phyloP scores from a whole-genome alignment of 768 basidiomycete genomes.

The Boletus fagicola region DNA sequence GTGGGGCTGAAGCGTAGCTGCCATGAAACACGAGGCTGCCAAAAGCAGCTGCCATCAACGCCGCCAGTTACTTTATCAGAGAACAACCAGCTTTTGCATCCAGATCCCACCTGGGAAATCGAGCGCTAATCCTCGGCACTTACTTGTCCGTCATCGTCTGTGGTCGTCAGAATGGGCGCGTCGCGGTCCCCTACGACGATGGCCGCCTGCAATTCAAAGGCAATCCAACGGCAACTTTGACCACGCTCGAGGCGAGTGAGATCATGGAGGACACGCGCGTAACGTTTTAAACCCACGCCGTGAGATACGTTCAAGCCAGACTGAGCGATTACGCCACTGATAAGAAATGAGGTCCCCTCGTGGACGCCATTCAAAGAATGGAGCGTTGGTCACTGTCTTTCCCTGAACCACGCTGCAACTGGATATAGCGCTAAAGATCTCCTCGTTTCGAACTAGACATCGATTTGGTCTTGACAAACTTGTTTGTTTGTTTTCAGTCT shows the following conservation, averaged over 20 bases:
- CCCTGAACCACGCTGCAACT: conserved; percentile 10
- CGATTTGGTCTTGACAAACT: background rate
- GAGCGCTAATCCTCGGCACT: background rate
- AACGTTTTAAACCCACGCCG: conserved; percentile 21
- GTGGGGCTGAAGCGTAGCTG: conserved; percentile 22
- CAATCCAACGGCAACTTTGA: background rate
- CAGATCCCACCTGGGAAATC: conserved; percentile 15
- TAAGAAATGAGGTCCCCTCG: conserved; percentile 31
- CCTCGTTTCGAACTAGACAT: background rate
- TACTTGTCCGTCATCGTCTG: background rate
- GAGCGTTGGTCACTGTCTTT: background rate
- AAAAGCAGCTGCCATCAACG: conserved; percentile 28
- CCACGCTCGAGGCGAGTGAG: background rate
- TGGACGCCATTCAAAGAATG: conserved; percentile 16
- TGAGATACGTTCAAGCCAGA: conserved; percentile 15
- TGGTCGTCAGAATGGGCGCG: background rate
- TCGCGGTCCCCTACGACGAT: background rate
- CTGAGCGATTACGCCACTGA: conserved; percentile 25
- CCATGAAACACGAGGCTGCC: conserved; percentile 36
- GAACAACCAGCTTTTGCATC: conserved; percentile 2
- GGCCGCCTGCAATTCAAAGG: background rate
- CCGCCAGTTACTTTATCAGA: conserved; percentile 28
- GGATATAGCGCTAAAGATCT: background rate
- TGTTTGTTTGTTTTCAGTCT: background rate
- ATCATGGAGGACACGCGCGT: conserved; percentile 9